Base-by-base conservation (phyloP, 305 asterid genomes). In the Solanum hybrid region DNA sequence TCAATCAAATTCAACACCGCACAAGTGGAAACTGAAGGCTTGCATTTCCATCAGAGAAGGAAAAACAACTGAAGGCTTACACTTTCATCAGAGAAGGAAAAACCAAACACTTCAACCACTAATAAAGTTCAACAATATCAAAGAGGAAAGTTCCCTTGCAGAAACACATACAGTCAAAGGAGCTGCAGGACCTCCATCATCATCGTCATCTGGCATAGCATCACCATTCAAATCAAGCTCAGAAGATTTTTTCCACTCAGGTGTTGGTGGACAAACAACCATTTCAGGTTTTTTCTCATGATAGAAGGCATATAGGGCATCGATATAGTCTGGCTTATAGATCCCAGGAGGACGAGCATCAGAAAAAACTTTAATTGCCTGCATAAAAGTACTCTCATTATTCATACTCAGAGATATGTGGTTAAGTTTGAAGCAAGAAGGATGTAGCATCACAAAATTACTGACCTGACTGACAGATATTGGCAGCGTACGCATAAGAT, bases 341-440 rank as follows among this genome's bases (percentile, higher is more conserved):
- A 98, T 97, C 85, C 99, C 99, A 22, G 99, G 99, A n/a, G 99
- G 98, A 19, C 99, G 99, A 90, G 98, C 98, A 72, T 97, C 99
- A 69, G 99, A 87, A 95, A 97, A 97, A 71, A 81, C 88, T 91
- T 95, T 94, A 64, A 98, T 94, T 79, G 99, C 99, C 99, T 97
- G 92, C 91, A 91, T 29, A 79, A 71, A 71, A 34, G 77, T 51
- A 75, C 27, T 32, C 75, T 85, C 12, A 85, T 32, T 34, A 22
- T 85, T 56, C 76, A 31, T 60, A 56, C 27, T 32, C 88, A 22
- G 37, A 22, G 31, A 51, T 85, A 56, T 31, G 31, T 85, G 42
- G 32, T 11, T 32, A 85, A 85, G 35, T 19, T 85, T 56, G 45
- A 51, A 32, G 88, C 11, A 90, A 90, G 29, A 45, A 77, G 87